Evolutionary conservation across 2,329 filamentous ascomycete genomes (phyloP).

Genomic region (Periconia macrospinosa): DNA sequence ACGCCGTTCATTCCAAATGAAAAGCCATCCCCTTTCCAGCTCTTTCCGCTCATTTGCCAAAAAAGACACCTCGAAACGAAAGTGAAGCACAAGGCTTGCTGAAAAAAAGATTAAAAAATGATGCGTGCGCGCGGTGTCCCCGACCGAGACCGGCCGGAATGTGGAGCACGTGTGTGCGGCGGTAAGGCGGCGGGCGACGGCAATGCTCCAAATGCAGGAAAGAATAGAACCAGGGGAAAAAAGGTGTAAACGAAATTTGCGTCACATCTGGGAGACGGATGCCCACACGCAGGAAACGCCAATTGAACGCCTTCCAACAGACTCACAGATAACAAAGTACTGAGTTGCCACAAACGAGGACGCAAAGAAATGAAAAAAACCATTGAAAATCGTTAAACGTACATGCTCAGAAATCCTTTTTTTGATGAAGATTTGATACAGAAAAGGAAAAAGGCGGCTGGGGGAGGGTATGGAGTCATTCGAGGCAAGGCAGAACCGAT

Average conservation of each 20-base stretch:
- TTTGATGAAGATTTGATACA: conserved; percentile 8
- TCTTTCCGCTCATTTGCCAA: neutral
- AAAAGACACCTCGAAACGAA: conserved; percentile 5
- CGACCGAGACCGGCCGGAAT: conserved; percentile 2
- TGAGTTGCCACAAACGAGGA: neutral
- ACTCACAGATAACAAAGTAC: neutral
- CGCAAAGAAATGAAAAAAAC: conserved; percentile 1
- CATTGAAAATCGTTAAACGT: conserved; percentile 1
- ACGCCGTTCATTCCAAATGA: neutral
- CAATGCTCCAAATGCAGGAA: conserved; percentile 14
- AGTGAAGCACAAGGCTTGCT: conserved; percentile 8
- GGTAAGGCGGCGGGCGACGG: conserved; percentile 3
- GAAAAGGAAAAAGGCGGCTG: neutral
- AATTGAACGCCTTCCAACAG: conserved; percentile 1
- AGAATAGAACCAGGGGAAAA: conserved; percentile 1
- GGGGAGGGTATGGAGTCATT: neutral
- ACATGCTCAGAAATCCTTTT: conserved; percentile 3
- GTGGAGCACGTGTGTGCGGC: conserved; percentile 2
- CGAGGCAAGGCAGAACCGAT: neutral
- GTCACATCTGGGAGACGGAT: conserved; percentile 10
- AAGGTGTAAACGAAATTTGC: neutral
- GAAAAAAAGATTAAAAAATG: conserved; percentile 7
- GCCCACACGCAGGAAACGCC: conserved; percentile 5
- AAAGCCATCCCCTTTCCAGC: conserved; percentile 1
- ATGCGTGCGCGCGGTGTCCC: conserved; percentile 2